Conservation (phyloP, 768 basidiomycete genomes). For the Collybia mongolica region DNA sequence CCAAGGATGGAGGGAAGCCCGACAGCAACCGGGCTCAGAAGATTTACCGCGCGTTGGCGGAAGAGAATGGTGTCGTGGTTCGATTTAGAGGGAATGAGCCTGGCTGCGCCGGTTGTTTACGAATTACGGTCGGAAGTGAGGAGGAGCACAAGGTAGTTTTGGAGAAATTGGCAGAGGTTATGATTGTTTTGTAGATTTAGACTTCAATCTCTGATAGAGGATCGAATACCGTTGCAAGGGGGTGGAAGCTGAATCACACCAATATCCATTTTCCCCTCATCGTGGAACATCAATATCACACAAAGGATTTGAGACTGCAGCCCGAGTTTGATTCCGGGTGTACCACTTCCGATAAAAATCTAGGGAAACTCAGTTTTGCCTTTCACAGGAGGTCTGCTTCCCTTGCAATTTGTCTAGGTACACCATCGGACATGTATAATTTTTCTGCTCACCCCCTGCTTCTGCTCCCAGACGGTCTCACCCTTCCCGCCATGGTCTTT, state of each 20-base stretch:
- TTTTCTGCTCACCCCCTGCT: constrained; percentile 68
- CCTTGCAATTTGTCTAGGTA: neutral
- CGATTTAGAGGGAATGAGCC: constrained; percentile 83
- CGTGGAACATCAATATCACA: no score
- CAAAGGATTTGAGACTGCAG: no score
- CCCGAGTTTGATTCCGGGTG: no score
- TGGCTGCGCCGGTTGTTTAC: constrained; percentile 84
- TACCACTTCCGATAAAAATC: no score
- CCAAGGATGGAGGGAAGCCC: constrained; percentile 36
- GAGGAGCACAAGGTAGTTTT: constrained; percentile 72
- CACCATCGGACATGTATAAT: constrained; percentile 66
- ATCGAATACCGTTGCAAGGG: neutral
- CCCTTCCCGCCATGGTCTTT: constrained; percentile 42
- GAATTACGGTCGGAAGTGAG: constrained; percentile 86
- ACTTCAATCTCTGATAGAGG: no score
- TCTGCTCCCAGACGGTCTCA: constrained; percentile 63
- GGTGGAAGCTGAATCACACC: no score
- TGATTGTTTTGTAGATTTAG: constrained; percentile 30
- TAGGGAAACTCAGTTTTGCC: no score
- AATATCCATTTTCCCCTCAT: no score
- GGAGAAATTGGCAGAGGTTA: constrained; percentile 47
- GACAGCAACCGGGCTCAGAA: constrained; percentile 61
- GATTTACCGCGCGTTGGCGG: constrained; percentile 83
- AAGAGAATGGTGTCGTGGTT: constrained; percentile 85
- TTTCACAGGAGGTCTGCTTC: no score